Percentiles rank a stretch among this genome's conserved stretches.
These are phyloP conservation scores for Tuber brumale DNA, from an alignment of 495 filamentous ascomycete genomes.

Conservation along the genomic window DNA sequence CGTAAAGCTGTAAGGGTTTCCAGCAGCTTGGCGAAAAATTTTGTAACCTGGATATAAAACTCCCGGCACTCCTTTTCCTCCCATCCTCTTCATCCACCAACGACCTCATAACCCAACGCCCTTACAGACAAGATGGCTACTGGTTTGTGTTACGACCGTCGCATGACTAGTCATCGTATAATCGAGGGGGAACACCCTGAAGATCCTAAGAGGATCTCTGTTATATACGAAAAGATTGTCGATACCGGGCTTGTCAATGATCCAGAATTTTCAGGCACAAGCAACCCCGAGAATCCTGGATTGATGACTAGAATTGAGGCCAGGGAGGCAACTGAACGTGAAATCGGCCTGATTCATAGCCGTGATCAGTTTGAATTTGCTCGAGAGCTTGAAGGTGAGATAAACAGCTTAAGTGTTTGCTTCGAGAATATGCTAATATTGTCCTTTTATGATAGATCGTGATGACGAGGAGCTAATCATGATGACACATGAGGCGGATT, in stretches of 20 bases:
- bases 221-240: slow-evolving; percentile 80
- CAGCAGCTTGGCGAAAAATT: background rate
- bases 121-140: slow-evolving; percentile 49
- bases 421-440: slow-evolving; percentile 23
- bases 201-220: slow-evolving; percentile 80
- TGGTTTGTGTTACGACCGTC: slow-evolving; percentile 79
- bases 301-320: slow-evolving; percentile 71
- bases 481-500: slow-evolving; percentile 57
- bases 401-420: slow-evolving; percentile 27
- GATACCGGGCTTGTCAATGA: slow-evolving; percentile 67
- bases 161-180: slow-evolving; percentile 89
- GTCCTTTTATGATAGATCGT: slow-evolving; percentile 44
- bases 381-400: slow-evolving; percentile 50
- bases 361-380: slow-evolving; percentile 72
- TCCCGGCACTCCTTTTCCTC: background rate
- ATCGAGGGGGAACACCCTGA: slow-evolving; percentile 82
- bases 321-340: slow-evolving; percentile 64
- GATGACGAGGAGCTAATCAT: slow-evolving; percentile 57
- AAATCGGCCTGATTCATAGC: slow-evolving; percentile 72
- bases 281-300: slow-evolving; percentile 47
- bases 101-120: background rate
- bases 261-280: slow-evolving; percentile 47
- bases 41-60: background rate
- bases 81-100: background rate
- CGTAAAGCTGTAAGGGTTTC: background rate